Evolutionary conservation across 2,329 filamentous ascomycete species (phyloP).

Genomic region (Fusarium miscanthi): DNA sequence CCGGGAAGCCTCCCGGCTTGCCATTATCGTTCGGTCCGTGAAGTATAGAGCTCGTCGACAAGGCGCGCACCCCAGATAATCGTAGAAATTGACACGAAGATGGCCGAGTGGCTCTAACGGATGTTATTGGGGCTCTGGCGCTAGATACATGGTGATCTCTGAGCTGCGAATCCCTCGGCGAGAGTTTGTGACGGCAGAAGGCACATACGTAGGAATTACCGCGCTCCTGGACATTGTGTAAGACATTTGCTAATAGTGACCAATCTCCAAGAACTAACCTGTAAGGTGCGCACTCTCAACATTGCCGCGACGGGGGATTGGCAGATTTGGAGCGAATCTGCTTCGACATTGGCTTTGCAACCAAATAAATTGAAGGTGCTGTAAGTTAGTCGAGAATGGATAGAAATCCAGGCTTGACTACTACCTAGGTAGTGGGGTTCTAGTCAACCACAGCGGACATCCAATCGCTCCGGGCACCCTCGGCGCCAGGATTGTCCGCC

Average conservation of each 20-base stretch:
- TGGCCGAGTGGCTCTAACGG: background rate
- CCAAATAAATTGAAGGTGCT: conserved; percentile 17
- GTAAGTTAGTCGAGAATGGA: conserved; percentile 8
- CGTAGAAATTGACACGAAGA: conserved; percentile 1
- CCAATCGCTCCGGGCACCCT: background rate
- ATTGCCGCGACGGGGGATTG: conserved; percentile 49
- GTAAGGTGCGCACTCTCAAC: conserved; percentile 57
- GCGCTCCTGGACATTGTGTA: conserved; percentile 47
- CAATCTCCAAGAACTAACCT: conserved; percentile 47
- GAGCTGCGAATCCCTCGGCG: conserved; percentile 29
- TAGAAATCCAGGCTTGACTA: conserved; percentile 8
- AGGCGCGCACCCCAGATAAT: conserved; percentile 31
- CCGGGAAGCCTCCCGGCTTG: conserved; percentile 40
- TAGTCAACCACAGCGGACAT: conserved; percentile 29
- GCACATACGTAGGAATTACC: conserved; percentile 56
- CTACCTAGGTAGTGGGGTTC: conserved; percentile 33
- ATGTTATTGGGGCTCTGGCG: conserved; percentile 17
- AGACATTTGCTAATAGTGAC: conserved; percentile 1
- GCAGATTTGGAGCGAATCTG: conserved; percentile 28
- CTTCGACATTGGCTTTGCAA: conserved; percentile 39
- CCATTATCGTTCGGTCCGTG: conserved; percentile 34
- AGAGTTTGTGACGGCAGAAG: conserved; percentile 51
- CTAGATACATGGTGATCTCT: conserved; percentile 29
- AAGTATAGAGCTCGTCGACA: conserved; percentile 46
- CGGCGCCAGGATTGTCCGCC: conserved; percentile 42